These are phyloP conservation scores for Ogataea saltuana DNA, from an alignment of 805 yeast species.

Conservation along the genomic window DNA sequence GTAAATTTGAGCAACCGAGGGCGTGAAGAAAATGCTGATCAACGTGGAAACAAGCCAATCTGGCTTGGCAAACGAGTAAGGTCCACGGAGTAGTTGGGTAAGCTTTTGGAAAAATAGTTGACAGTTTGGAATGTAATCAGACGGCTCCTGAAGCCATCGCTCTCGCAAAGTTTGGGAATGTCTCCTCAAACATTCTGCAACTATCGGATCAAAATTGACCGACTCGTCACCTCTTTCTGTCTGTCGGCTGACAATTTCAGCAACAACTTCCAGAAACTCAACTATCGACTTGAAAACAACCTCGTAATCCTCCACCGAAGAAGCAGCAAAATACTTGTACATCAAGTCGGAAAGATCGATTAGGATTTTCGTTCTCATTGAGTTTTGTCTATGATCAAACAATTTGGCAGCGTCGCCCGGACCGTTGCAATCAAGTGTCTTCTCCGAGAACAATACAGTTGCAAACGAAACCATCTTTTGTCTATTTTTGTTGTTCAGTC, in stretches of 20 bases:
- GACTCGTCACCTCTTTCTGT: background rate
- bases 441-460: slow-evolving; percentile 9
- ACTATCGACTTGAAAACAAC: slow-evolving; percentile 1
- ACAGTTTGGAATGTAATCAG: slow-evolving; percentile 1
- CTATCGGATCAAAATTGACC: slow-evolving; percentile 3
- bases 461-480: slow-evolving; percentile 12
- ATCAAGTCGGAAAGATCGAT: slow-evolving; percentile 13
- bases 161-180: slow-evolving; percentile 1
- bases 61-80: background rate
- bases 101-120: background rate
- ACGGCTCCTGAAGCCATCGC: background rate
- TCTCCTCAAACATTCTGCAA: background rate
- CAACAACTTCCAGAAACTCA: slow-evolving; percentile 7
- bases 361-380: slow-evolving; percentile 11
- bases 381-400: slow-evolving; percentile 14
- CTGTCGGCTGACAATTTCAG: slow-evolving; percentile 6
- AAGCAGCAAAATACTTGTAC: background rate
- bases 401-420: slow-evolving; percentile 8
- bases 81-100: background rate
- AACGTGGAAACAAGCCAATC: background rate
- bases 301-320: background rate
- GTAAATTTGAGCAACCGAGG: background rate
- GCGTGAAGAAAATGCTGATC: background rate
- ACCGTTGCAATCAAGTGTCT: slow-evolving; percentile 11
- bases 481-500: slow-evolving; percentile 2